Evolutionary conservation across 352 stramenopile genomes (phyloP), one percentile per base, ranked within the genome.

Genomic region (Thalassiosira pacifica): DNA sequence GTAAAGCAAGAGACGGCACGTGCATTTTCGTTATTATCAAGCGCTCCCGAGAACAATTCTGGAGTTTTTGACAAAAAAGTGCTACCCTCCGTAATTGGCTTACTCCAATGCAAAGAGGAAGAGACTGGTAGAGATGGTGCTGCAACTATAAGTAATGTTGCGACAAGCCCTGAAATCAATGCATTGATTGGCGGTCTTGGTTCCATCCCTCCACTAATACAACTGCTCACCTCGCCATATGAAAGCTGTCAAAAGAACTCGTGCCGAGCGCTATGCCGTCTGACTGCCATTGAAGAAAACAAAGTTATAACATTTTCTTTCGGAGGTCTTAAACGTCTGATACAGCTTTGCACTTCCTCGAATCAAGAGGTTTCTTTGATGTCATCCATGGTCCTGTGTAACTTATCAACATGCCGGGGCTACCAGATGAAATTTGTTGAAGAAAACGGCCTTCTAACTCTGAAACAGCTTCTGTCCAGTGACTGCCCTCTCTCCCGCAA

Each of bases 131-230:
- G 96, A n/a, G 96, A 99, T 83, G 96, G 96, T 11, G 94, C 96
- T 0, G 96, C 98, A 83, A 95, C 96, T 40, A 92, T 99, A 19
- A 96, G 96, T 32, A 99, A 99, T 82, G 76, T 99, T 76, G 96
- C 97, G 0, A 94, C 98, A 29, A 97, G 94, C 5, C 60, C 92
- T 26, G 95, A 97, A 75, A 98, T 97, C 79, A 97, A 98, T 82
- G 78, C 93, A 6, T 90, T 96, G 68, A 97, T 99, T 78, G 93
- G 94, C 13, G 90, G 96, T 64, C 84, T 96, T n/a, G 96, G 96
- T 19, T 97, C 94, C 0, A 92, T 99, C 16, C 74, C 85, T 24
- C 93, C 95, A 2, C 91, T 99, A 0, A 92, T 97, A 2, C 80
- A 93, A 32, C 81, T 98, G 1, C 82, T 99, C 10, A 65, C 65